Evolutionary conservation across 352 stramenopile genomes (phyloP).

Genomic region (Globisporangium carolinianum): DNA sequence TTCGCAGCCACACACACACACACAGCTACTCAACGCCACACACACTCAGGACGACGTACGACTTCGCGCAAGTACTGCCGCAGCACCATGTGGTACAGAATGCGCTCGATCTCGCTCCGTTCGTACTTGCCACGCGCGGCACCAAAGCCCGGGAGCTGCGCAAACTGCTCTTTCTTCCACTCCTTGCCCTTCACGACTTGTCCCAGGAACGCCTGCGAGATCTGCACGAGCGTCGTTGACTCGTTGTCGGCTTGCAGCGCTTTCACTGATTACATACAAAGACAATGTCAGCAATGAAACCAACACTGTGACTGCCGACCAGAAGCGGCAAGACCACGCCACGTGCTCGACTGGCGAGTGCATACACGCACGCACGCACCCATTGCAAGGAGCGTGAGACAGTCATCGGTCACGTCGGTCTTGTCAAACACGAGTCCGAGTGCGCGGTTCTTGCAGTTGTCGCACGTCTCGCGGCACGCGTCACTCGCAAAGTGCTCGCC

Average conservation of each 20-base stretch:
- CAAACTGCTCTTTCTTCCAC: conserved; percentile 57
- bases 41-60: conserved; percentile 14
- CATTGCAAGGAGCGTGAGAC: conserved; percentile 43
- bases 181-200: conserved; percentile 60
- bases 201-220: conserved; percentile 68
- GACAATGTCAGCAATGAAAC: not conserved
- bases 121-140: conserved; percentile 67
- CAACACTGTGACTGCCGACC: not conserved
- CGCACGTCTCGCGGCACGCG: conserved; percentile 69
- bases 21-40: no score
- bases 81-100: conserved; percentile 86
- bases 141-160: conserved; percentile 52
- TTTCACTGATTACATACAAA: conserved; percentile 32
- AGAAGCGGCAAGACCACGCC: no score
- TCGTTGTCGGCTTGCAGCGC: conserved; percentile 50
- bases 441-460: conserved; percentile 83
- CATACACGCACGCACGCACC: conserved; percentile 28
- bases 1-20: no score
- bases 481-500: conserved; percentile 81
- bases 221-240: conserved; percentile 63
- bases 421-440: conserved; percentile 64
- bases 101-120: conserved; percentile 74
- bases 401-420: conserved; percentile 72
- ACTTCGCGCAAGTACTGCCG: conserved; percentile 76
- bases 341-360: not conserved